These are phyloP conservation scores for Tolypocladium pustulatum DNA, from an alignment of 2,329 filamentous ascomycete species.

Conservation along the genomic window DNA sequence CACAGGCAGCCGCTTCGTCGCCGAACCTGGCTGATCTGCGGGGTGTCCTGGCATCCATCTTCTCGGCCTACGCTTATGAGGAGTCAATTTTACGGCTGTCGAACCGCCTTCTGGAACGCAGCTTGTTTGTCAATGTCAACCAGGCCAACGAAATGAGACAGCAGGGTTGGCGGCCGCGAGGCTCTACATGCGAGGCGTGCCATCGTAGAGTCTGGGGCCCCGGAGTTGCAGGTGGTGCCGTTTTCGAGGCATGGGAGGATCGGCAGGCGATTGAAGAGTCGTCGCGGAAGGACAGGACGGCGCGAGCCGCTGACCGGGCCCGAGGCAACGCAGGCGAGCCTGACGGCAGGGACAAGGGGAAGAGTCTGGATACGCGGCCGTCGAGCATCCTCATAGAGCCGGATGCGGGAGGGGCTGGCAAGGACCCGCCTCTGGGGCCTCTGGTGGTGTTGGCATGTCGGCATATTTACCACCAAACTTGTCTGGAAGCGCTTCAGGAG, in stretches of 20 bases:
- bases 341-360: conserved; percentile 33
- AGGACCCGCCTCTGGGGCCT: conserved; percentile 47
- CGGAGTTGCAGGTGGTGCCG: conserved; percentile 56
- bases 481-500: conserved; percentile 54
- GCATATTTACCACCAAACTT: conserved; percentile 60
- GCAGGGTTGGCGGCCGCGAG: conserved; percentile 78
- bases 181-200: conserved; percentile 82
- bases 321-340: conserved; percentile 23
- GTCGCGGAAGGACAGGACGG: conserved; percentile 33
- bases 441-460: conserved; percentile 60
- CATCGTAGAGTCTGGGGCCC: conserved; percentile 79
- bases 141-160: conserved; percentile 66
- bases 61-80: conserved; percentile 92
- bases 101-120: conserved; percentile 77
- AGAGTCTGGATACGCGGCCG: conserved; percentile 27
- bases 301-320: conserved; percentile 21
- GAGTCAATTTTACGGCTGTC: conserved; percentile 79
- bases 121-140: conserved; percentile 74
- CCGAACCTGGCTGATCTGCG: conserved; percentile 83
- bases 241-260: conserved; percentile 77
- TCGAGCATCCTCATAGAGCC: conserved; percentile 28
- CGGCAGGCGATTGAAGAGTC: conserved; percentile 37
- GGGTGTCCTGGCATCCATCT: conserved; percentile 76
- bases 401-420: conserved; percentile 10
- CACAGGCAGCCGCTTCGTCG: conserved; percentile 68